phyloP scores from a whole-genome alignment of 2,329 filamentous ascomycete species.

The Simplicillium sp. region DNA sequence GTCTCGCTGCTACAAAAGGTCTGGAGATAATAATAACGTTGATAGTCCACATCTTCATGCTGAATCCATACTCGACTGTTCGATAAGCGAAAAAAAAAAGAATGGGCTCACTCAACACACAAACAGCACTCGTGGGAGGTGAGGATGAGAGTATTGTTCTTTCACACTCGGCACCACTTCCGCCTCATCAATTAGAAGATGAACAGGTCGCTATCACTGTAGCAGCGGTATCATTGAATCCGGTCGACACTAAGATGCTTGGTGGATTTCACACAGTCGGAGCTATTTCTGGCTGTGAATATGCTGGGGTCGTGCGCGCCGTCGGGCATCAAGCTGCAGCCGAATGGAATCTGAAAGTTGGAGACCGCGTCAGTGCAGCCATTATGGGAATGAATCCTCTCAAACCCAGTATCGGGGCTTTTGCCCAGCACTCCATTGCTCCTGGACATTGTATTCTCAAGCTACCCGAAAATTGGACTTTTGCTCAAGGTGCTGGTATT shows the following conservation, averaged over 20 bases:
- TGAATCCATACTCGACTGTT: too few relatives aligned
- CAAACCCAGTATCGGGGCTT: conserved; percentile 8
- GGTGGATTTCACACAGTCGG: neutral
- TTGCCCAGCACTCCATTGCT: conserved; percentile 8
- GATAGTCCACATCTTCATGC: too few relatives aligned
- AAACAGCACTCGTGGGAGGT: neutral
- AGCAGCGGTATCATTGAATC: conserved; percentile 4
- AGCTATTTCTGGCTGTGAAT: conserved; percentile 3
- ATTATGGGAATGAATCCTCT: conserved; percentile 4
- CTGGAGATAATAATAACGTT: too few relatives aligned
- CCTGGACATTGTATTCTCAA: conserved; percentile 3
- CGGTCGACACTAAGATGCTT: conserved; percentile 5
- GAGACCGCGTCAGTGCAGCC: conserved; percentile 4
- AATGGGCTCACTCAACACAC: neutral
- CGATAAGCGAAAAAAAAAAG: too few relatives aligned
- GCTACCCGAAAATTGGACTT: conserved; percentile 7
- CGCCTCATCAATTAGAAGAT: neutral
- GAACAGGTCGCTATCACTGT: neutral
- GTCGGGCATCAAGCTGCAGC: neutral
- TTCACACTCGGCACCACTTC: neutral
- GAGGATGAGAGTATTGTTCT: neutral
- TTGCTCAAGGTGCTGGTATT: conserved; percentile 8
- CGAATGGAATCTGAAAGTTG: neutral
- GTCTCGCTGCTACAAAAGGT: too few relatives aligned
- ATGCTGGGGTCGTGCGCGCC: conserved; percentile 3